These are phyloP conservation scores for Xylaria grammica DNA, from an alignment of 495 filamentous ascomycete species.

Conservation along the genomic window DNA sequence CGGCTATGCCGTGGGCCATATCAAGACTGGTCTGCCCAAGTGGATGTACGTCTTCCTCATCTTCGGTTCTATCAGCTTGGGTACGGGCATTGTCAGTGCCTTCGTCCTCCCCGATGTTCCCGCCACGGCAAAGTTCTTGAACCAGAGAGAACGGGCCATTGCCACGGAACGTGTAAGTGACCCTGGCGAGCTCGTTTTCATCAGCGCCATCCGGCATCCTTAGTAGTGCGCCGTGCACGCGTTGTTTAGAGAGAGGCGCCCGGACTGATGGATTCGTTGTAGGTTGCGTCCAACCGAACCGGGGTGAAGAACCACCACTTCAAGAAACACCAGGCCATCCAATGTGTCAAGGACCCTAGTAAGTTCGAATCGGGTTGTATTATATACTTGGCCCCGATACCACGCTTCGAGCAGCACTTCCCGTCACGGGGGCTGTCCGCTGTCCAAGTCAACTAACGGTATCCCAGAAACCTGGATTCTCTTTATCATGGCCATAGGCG, in stretches of 20 bases:
- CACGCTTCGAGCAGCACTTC: too few species aligned
- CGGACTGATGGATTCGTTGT: not conserved
- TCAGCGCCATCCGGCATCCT: too few species aligned
- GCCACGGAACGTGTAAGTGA: constrained; percentile 56
- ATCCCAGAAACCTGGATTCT: constrained; percentile 56
- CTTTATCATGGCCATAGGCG: constrained; percentile 32
- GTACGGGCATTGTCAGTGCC: constrained; percentile 59
- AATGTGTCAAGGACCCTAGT: constrained; percentile 58
- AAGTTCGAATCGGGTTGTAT: constrained; percentile 1
- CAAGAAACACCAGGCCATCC: constrained; percentile 54
- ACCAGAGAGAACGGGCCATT: constrained; percentile 52
- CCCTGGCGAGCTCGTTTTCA: too few species aligned
- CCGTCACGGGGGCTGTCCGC: too few species aligned
- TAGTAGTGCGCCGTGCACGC: not conserved
- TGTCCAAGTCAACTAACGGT: constrained; percentile 5
- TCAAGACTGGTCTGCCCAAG: constrained; percentile 43
- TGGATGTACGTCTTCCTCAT: constrained; percentile 59
- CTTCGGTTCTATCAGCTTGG: constrained; percentile 54
- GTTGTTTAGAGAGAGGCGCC: not conserved
- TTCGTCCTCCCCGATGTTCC: constrained; percentile 64
- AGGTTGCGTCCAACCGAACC: constrained; percentile 55
- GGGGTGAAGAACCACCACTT: constrained; percentile 67
- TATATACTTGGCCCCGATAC: too few species aligned
- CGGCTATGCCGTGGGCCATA: constrained; percentile 57
- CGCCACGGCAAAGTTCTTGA: constrained; percentile 59